Evolutionary conservation across 495 filamentous ascomycete species (phyloP), one percentile per base, ranked within the genome.

Genomic region (Daldinia loculata): DNA sequence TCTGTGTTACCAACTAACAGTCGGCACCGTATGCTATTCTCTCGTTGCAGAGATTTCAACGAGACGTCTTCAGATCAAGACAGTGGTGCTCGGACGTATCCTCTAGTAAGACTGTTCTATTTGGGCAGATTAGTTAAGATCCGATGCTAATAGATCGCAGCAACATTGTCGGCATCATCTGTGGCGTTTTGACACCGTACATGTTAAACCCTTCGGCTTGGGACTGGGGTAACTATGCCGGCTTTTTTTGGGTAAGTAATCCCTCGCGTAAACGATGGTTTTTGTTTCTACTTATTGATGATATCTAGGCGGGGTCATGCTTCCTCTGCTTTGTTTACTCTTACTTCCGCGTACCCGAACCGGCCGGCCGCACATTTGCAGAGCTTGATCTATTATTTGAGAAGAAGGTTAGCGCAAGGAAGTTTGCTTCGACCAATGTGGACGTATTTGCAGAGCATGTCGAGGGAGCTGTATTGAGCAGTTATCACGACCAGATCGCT

Each of bases 1-100:
- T 1, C 78, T 92, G 36, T 86, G 89, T 66, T 95, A 95, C 78
- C 89, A 93, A 69, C 80, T 89, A 22, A 89, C 91, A 0, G 90
- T 95, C 34, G 92, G 92, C 0, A 92, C 91, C 0, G 90, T 95
- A 22, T 90, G 89, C 72, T 95, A 92, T 76, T 92, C 90, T 0
- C 84, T 95, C 22, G 91, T 94, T 11, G 86, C 89, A 6, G 92
- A 94, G 74, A 77, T 93, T 5, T 90, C 91, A 5, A 90, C 91
- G 3, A 85, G 90, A 34, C 85, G 92, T 2, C 84, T 95, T 4
- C 90, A 92, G 58, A 90, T 91, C 76, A 93, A 94, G 82, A 93
- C 92, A 1, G 89, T 91, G 51, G 89, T 90, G 4, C 71, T 77
- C 8, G 75, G 89, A 4, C 88, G 92, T 45, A 88, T 89, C 61